Conservation (phyloP, 352 stramenopile species). For the Phytophthora foliorum region DNA sequence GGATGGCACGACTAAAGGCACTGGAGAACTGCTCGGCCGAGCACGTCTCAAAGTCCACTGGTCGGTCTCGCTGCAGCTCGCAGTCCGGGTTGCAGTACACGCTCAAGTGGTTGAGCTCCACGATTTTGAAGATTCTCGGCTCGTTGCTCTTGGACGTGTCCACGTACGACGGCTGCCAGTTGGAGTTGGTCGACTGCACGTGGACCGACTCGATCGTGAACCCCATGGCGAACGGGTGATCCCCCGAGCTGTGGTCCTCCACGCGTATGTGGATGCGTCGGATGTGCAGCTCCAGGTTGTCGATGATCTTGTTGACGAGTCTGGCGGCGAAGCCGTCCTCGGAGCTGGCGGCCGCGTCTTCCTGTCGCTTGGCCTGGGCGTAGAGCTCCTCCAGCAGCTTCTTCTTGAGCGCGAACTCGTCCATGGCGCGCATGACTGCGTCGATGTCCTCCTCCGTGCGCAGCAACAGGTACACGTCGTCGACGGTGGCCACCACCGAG, state of each 20-base stretch:
- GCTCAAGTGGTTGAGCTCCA: slow-evolving; percentile 90
- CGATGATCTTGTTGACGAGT: slow-evolving; percentile 91
- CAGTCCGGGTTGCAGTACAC: slow-evolving; percentile 89
- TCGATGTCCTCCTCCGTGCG: slow-evolving; percentile 87
- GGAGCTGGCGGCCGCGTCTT: slow-evolving; percentile 39
- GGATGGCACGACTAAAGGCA: slow-evolving; percentile 82
- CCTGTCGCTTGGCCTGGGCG: slow-evolving; percentile 67
- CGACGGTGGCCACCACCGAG: slow-evolving; percentile 88
- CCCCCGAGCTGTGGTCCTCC: slow-evolving; percentile 78
- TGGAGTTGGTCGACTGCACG: slow-evolving; percentile 88
- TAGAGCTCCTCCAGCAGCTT: slow-evolving; percentile 87
- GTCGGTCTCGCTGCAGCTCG: slow-evolving; percentile 63
- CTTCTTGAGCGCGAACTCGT: slow-evolving; percentile 89
- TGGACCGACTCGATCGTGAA: slow-evolving; percentile 89
- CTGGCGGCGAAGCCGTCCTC: slow-evolving; percentile 83
- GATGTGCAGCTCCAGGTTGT: slow-evolving; percentile 91
- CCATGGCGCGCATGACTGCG: slow-evolving; percentile 74
- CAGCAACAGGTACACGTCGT: slow-evolving; percentile 88
- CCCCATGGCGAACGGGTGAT: slow-evolving; percentile 85
- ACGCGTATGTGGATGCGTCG: slow-evolving; percentile 88
- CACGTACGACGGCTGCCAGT: slow-evolving; percentile 89
- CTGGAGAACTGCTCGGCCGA: slow-evolving; percentile 82
- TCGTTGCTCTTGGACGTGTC: slow-evolving; percentile 83
- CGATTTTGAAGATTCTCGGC: slow-evolving; percentile 90
- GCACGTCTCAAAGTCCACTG: slow-evolving; percentile 75